phyloP scores from a whole-genome alignment of 2,329 filamentous ascomycete species.

The Ceratocystis diversiconidia region DNA sequence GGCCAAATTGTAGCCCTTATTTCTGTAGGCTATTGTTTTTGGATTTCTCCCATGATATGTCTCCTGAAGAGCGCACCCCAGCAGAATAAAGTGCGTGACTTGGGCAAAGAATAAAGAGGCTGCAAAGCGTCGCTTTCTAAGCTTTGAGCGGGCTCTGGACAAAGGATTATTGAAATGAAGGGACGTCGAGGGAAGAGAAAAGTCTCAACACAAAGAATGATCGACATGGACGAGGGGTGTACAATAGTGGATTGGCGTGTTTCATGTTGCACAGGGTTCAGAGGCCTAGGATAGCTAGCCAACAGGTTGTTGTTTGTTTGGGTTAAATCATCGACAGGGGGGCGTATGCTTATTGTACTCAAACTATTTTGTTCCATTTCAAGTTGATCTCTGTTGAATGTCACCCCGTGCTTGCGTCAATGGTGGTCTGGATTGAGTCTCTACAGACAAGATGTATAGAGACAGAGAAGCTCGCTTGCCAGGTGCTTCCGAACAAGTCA shows the following conservation, averaged over 20 bases:
- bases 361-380: neutral
- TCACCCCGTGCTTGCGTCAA: neutral
- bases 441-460: no score
- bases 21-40: neutral
- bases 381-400: neutral
- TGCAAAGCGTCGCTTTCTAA: no score
- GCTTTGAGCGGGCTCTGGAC: no score
- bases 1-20: neutral
- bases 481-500: no score
- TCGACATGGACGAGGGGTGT: neutral
- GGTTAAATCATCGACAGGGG: neutral
- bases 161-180: neutral
- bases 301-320: neutral
- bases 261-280: conserved; percentile 5
- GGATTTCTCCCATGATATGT: neutral
- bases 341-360: neutral
- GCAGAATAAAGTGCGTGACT: neutral
- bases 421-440: neutral
- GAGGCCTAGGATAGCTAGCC: neutral
- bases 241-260: neutral
- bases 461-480: no score
- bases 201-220: neutral
- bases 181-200: neutral
- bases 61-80: neutral
- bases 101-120: neutral